Evolutionary conservation across 768 basidiomycete species (phyloP).

Genomic region (Mycena sanguinolenta): DNA sequence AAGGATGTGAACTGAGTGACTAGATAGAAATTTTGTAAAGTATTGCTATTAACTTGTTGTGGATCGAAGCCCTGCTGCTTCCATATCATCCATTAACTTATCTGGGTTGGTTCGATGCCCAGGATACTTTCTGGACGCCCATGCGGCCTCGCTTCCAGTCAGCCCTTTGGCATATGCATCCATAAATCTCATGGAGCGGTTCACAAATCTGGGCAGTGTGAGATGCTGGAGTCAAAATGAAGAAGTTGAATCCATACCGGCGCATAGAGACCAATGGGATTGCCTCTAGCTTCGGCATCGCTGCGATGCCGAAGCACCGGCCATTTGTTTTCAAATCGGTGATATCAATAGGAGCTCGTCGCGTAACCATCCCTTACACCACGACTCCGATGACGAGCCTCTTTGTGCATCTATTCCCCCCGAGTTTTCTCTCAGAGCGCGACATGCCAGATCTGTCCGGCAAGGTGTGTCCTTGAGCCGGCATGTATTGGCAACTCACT

Average conservation of each 20-base stretch:
- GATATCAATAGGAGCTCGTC: too few relatives aligned
- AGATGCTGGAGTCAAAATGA: neutral
- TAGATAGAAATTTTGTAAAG: too few relatives aligned
- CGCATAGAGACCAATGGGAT: slow-evolving; percentile 33
- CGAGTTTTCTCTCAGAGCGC: neutral
- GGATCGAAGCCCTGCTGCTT: neutral
- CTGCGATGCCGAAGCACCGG: too few relatives aligned
- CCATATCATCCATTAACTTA: neutral
- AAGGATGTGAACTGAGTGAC: too few relatives aligned
- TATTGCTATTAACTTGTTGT: too few relatives aligned
- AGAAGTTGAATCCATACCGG: neutral
- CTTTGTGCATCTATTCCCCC: neutral
- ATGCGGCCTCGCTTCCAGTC: neutral
- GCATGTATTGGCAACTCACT: too few relatives aligned
- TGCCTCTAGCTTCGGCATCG: too few relatives aligned
- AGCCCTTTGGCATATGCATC: neutral
- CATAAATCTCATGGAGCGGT: neutral
- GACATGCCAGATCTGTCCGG: neutral
- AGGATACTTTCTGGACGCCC: slow-evolving; percentile 1
- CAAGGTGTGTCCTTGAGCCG: neutral
- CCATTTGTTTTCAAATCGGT: too few relatives aligned
- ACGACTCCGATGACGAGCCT: neutral
- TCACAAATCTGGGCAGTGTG: slow-evolving; percentile 2
- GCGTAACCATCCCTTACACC: too few relatives aligned
- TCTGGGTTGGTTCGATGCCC: slow-evolving; percentile 5